Evolutionary conservation across 2,329 filamentous ascomycete genomes (phyloP), one percentile per base, ranked within the genome.

Genomic region (Scedosporium minutisporum): DNA sequence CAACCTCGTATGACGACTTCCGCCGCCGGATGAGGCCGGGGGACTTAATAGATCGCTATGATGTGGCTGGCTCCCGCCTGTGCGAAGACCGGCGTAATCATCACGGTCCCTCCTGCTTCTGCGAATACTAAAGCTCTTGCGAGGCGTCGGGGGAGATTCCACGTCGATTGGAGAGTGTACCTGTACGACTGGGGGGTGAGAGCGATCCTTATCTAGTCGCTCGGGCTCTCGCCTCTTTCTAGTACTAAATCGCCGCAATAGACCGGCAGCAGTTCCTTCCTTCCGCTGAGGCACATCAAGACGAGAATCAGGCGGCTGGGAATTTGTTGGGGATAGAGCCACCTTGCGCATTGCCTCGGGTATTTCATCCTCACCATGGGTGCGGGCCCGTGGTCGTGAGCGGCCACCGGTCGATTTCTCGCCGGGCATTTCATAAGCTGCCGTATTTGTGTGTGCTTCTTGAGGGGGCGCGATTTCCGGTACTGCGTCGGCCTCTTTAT

Each of bases 281-380:
- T 95, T 96, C 77, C 90, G 82, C 57, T 96, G 90, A 0, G 87
- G 82, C 10, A 91, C 83, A 64, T 99, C 95, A 65, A 58, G 60
- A 10, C 62, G 63, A 18, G 53, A 23, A 18, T 64, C 60, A 5
- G 46, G 44, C 7, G 58, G 33, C 48, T 63, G 81, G 74, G 67
- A 80, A 71, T 65, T 75, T 72, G 69, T 81, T 69, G 66, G 80
- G 69, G 65, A 41, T n/a, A 23, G 21, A 18, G 27, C n/a, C 25
- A 88, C 75, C 66, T 86, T 85, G 73, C 91, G 88, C 71, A 89
- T 77, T 6, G 82, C 82, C 58, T 96, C 90, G 0, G 87, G 82
- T 10, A 91, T 83, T 63, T 99, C 95, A 65, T 97, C 93, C 74
- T 97, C 95, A 16, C 93, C 95, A 70, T 97, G 93, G 0, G 95